Evolutionary conservation across 768 basidiomycete genomes (phyloP).

Genomic region (Trametes cubensis): DNA sequence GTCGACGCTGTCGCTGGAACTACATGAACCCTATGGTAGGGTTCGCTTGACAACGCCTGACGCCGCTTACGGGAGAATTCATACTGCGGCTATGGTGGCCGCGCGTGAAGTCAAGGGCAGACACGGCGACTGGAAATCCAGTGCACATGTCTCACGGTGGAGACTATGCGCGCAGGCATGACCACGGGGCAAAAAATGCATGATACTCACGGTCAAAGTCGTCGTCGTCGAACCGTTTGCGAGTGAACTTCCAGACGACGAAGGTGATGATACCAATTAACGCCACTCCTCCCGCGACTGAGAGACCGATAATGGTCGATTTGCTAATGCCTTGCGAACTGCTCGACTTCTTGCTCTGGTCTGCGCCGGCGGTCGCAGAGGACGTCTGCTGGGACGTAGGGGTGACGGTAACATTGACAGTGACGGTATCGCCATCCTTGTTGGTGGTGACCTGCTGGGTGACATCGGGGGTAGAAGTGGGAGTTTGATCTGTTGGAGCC

Average conservation of each 20-base stretch:
- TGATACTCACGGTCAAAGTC: constrained; percentile 76
- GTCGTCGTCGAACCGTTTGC: constrained; percentile 62
- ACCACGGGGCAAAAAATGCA: background rate
- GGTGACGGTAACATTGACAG: constrained; percentile 28
- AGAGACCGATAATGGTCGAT: constrained; percentile 78
- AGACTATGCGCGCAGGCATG: background rate
- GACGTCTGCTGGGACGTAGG: constrained; percentile 26
- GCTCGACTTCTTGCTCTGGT: constrained; percentile 28
- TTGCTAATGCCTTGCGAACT: constrained; percentile 50
- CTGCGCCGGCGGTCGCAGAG: constrained; percentile 30
- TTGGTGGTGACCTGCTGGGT: constrained; percentile 34
- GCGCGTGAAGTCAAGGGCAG: constrained; percentile 1
- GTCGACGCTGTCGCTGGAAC: background rate
- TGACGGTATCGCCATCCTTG: constrained; percentile 34
- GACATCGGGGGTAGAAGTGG: constrained; percentile 13
- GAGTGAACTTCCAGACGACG: constrained; percentile 84
- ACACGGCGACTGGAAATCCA: background rate
- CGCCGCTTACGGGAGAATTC: background rate
- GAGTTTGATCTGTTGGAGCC: constrained; percentile 11
- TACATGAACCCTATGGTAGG: constrained; percentile 15
- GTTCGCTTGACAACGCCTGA: constrained; percentile 11
- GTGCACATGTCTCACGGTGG: constrained; percentile 2
- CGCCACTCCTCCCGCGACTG: constrained; percentile 80
- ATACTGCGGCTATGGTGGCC: constrained; percentile 6
- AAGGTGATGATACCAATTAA: constrained; percentile 71